phyloP scores from a whole-genome alignment of 768 basidiomycete species.

The Leccinum obscurum region DNA sequence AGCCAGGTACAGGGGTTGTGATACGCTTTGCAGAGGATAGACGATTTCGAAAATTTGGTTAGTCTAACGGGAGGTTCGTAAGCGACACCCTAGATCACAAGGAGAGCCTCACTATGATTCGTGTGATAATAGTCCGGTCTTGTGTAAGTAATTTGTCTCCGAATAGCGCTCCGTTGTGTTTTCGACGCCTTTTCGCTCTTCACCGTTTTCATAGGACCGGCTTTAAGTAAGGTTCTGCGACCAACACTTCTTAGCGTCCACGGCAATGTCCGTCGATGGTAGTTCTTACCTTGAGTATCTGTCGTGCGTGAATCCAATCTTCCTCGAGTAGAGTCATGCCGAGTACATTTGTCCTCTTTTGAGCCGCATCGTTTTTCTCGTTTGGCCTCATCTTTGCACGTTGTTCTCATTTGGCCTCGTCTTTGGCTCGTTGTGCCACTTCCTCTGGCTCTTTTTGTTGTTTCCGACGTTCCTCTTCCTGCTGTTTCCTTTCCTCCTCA shows the following conservation, averaged over 20 bases:
- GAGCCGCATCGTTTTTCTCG: slow-evolving; percentile 31
- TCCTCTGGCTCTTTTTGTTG: slow-evolving; percentile 24
- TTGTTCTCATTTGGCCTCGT: slow-evolving; percentile 31
- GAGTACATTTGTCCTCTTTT: slow-evolving; percentile 41
- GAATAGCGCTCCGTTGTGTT: slow-evolving; percentile 61
- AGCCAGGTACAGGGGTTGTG: slow-evolving; percentile 60
- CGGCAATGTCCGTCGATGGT: slow-evolving; percentile 17
- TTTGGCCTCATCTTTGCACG: slow-evolving; percentile 35
- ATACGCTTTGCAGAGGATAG: slow-evolving; percentile 29
- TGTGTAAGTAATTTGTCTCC: slow-evolving; percentile 84
- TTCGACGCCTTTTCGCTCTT: slow-evolving; percentile 58
- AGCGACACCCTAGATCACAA: slow-evolving; percentile 11
- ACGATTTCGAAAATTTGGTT: slow-evolving; percentile 45
- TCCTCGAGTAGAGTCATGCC: slow-evolving; percentile 57
- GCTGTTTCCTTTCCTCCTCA: slow-evolving; percentile 43
- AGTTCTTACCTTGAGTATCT: slow-evolving; percentile 50
- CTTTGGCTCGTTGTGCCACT: slow-evolving; percentile 31
- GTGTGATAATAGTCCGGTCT: slow-evolving; percentile 55
- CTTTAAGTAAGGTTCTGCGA: slow-evolving; percentile 56
- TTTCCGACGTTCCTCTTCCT: slow-evolving; percentile 43
- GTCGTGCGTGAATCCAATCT: slow-evolving; percentile 64
- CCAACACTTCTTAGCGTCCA: slow-evolving; percentile 23
- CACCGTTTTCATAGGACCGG: slow-evolving; percentile 59
- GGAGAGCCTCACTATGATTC: slow-evolving; percentile 52
- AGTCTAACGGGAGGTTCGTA: slow-evolving; percentile 31